phyloP scores from a whole-genome alignment of 805 yeast species.

The Ogataea paradorogensis region DNA sequence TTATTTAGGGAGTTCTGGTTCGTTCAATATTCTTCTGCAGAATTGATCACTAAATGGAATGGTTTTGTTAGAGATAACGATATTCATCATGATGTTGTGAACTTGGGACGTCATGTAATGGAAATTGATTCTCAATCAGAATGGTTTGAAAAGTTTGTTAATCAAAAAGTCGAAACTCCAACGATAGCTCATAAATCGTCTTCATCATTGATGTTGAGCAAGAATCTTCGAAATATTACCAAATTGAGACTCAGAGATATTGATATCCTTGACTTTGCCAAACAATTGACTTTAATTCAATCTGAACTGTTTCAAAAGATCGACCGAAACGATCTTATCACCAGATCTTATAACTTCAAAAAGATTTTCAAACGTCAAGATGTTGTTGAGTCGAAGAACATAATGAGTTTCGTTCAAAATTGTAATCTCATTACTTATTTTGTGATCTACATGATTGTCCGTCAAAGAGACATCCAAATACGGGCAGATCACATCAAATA shows the following conservation, averaged over 20 bases:
- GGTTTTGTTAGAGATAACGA: conserved; percentile 20
- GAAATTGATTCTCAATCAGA: conserved; percentile 25
- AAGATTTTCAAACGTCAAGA: conserved; percentile 22
- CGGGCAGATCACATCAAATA: conserved; percentile 68
- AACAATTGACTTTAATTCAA: conserved; percentile 81
- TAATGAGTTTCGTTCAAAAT: conserved; percentile 62
- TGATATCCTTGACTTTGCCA: conserved; percentile 73
- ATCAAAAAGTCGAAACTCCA: conserved; percentile 13
- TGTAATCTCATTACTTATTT: conserved; percentile 83
- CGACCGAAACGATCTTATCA: conserved; percentile 67
- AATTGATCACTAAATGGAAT: conserved; percentile 32
- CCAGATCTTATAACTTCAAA: conserved; percentile 71
- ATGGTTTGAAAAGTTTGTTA: conserved; percentile 23
- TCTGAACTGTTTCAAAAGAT: conserved; percentile 66
- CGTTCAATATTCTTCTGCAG: conserved; percentile 51
- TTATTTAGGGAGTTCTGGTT: conserved; percentile 73
- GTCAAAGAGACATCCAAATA: conserved; percentile 57
- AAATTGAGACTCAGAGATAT: conserved; percentile 56
- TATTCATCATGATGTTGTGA: conserved; percentile 12
- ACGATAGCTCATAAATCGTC: background rate
- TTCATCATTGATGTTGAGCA: conserved; percentile 18
- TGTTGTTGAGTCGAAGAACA: conserved; percentile 33
- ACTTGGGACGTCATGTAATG: conserved; percentile 26
- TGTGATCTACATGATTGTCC: conserved; percentile 72
- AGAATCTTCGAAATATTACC: conserved; percentile 30